These are phyloP conservation scores for Ophiosphaerella narmari DNA, from an alignment of 2,329 filamentous ascomycete genomes.

Conservation along the genomic window DNA sequence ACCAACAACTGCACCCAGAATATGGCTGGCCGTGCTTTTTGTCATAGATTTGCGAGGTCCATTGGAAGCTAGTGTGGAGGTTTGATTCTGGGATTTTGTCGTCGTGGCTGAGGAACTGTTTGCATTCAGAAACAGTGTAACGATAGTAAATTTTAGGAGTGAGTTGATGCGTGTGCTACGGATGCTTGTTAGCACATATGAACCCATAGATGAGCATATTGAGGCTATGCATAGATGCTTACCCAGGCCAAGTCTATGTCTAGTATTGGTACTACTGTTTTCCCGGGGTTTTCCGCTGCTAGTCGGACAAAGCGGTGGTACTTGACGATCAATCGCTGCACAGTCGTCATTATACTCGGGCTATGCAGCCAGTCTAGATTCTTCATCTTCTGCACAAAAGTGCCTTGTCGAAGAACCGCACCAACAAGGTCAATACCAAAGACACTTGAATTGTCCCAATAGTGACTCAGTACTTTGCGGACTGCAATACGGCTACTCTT, in stretches of 20 bases:
- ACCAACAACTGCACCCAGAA: constrained; percentile 80
- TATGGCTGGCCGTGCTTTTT: constrained; percentile 69
- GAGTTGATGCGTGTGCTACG: constrained; percentile 74
- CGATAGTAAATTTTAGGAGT: constrained; percentile 65
- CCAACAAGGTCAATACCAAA: constrained; percentile 69
- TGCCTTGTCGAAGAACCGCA: constrained; percentile 68
- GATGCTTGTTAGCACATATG: neutral
- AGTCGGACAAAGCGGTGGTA: constrained; percentile 68
- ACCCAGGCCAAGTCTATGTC: constrained; percentile 75
- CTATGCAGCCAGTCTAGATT: constrained; percentile 79
- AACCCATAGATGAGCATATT: neutral
- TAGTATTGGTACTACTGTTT: constrained; percentile 69
- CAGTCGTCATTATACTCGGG: constrained; percentile 66
- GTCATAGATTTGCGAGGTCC: constrained; percentile 73
- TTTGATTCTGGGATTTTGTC: constrained; percentile 76
- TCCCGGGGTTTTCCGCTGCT: constrained; percentile 54
- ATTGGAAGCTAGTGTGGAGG: constrained; percentile 69
- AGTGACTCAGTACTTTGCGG: constrained; percentile 71
- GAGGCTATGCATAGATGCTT: constrained; percentile 2
- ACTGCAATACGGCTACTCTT: constrained; percentile 48
- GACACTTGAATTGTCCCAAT: constrained; percentile 69
- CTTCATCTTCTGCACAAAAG: constrained; percentile 72
- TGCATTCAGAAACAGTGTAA: constrained; percentile 56
- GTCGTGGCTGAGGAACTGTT: constrained; percentile 76
- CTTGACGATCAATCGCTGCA: constrained; percentile 66